Percentiles rank a stretch among this genome's conserved stretches.
Conservation (phyloP, 2,329 filamentous ascomycete species). For the Phyllosticta citribraziliensis region DNA sequence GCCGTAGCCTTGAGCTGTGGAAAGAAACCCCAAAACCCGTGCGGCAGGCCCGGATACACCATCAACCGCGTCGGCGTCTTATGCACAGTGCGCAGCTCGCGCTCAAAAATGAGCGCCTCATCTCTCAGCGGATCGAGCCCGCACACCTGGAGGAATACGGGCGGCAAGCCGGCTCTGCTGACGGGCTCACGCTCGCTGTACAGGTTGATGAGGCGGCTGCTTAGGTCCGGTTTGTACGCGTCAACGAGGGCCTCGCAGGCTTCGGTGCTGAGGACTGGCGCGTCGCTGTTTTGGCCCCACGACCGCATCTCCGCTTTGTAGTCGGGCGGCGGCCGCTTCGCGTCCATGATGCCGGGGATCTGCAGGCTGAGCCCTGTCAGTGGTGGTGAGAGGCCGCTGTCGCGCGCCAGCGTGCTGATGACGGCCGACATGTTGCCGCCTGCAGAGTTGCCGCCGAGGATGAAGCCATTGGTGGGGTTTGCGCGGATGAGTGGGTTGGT, state of each 20-base stretch:
- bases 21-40: slow-evolving; percentile 30
- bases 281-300: slow-evolving; percentile 14
- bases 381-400: slow-evolving; percentile 13
- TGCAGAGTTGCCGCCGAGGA: slow-evolving; percentile 15
- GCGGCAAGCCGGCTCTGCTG: slow-evolving; percentile 26
- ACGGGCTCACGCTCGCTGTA: not conserved
- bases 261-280: slow-evolving; percentile 12
- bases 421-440: slow-evolving; percentile 15
- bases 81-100: slow-evolving; percentile 34
- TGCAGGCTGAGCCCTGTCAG: slow-evolving; percentile 14
- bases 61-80: slow-evolving; percentile 36
- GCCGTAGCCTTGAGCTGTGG: slow-evolving; percentile 20
- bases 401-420: slow-evolving; percentile 14
- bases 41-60: slow-evolving; percentile 34
- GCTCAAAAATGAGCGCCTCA: slow-evolving; percentile 44
- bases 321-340: slow-evolving; percentile 17
- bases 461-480: slow-evolving; percentile 13
- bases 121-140: slow-evolving; percentile 43
- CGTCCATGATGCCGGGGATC: slow-evolving; percentile 15
- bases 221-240: slow-evolving; percentile 23
- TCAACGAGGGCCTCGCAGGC: slow-evolving; percentile 10
- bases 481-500: slow-evolving; percentile 8
- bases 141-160: slow-evolving; percentile 41
- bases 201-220: slow-evolving; percentile 19
- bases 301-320: slow-evolving; percentile 13